phyloP scores from a whole-genome alignment of 768 basidiomycete genomes.

The Cystobasidiopsis lactophilus region DNA sequence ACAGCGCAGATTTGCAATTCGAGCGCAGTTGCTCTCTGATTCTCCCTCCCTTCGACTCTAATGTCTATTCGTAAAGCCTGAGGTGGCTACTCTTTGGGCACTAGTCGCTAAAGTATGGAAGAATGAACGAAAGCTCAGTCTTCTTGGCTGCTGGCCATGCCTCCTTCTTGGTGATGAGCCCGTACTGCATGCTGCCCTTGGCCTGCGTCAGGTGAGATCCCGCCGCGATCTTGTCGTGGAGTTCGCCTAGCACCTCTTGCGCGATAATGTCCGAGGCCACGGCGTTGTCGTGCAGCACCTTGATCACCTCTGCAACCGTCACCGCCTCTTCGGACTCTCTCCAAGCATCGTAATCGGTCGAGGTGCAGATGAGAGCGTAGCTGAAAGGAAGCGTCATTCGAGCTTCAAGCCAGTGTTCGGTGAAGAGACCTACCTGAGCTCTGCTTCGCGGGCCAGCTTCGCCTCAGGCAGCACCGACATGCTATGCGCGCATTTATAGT shows the following conservation, averaged over 20 bases:
- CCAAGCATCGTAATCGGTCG: conserved; percentile 37
- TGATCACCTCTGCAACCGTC: conserved; percentile 74
- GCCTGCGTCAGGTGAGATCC: conserved; percentile 18
- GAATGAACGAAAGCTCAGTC: conserved; percentile 24
- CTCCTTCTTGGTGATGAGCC: conserved; percentile 23
- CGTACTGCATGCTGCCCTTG: conserved; percentile 26
- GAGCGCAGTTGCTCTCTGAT: too few species aligned
- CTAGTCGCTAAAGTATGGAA: conserved; percentile 22
- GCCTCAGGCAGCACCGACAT: conserved; percentile 95
- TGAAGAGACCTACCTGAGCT: conserved; percentile 47
- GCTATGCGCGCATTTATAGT: conserved; percentile 22
- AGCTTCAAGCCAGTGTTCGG: background rate
- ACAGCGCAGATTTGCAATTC: too few species aligned
- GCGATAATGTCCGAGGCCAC: conserved; percentile 48
- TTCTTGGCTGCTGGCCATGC: conserved; percentile 21
- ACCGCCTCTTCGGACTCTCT: conserved; percentile 55
- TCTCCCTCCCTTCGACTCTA: too few species aligned
- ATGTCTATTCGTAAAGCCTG: too few species aligned
- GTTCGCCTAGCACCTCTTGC: conserved; percentile 22
- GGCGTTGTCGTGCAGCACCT: conserved; percentile 67
- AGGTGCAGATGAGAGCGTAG: conserved; percentile 59
- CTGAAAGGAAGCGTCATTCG: conserved; percentile 27
- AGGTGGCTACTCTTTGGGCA: too few species aligned
- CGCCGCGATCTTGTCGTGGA: conserved; percentile 2
- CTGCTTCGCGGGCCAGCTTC: conserved; percentile 89